Evolutionary conservation across 2,329 filamentous ascomycete genomes (phyloP).

Genomic region (Metarhizium humberi): DNA sequence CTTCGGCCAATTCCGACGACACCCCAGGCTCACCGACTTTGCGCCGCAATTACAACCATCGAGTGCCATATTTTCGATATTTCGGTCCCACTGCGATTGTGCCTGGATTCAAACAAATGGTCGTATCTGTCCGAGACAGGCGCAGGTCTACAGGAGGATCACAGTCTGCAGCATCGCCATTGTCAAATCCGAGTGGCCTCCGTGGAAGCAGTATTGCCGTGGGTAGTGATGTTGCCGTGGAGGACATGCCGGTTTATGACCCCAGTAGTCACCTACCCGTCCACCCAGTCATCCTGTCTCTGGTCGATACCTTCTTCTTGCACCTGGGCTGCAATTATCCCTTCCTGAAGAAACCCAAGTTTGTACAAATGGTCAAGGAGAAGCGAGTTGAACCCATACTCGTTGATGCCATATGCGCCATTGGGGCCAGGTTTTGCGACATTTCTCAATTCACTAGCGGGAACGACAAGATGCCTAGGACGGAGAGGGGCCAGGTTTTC

Average conservation of each 20-base stretch:
- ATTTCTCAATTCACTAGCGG: conserved; percentile 37
- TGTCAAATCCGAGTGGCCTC: conserved; percentile 27
- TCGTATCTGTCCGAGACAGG: conserved; percentile 62
- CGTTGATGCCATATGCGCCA: conserved; percentile 75
- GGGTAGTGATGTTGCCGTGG: conserved; percentile 34
- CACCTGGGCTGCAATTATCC: conserved; percentile 82
- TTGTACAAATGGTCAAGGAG: conserved; percentile 66
- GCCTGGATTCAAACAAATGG: conserved; percentile 89
- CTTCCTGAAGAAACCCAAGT: conserved; percentile 65
- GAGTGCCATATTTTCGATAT: conserved; percentile 83
- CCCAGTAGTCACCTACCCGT: conserved; percentile 60
- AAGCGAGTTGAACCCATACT: conserved; percentile 77
- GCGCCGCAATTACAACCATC: conserved; percentile 45
- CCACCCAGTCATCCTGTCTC: conserved; percentile 63
- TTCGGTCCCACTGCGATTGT: conserved; percentile 88
- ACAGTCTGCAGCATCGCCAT: conserved; percentile 43
- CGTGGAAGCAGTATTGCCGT: conserved; percentile 29
- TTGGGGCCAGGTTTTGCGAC: conserved; percentile 73
- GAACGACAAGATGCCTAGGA: conserved; percentile 39
- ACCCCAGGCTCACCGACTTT: conserved; percentile 31
- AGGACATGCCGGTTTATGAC: conserved; percentile 67
- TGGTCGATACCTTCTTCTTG: conserved; percentile 72
- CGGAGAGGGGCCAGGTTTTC: conserved; percentile 68
- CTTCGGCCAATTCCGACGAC: conserved; percentile 13
- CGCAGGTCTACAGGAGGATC: conserved; percentile 50